Evolutionary conservation across 2,329 filamentous ascomycete genomes (phyloP), one percentile per base, ranked within the genome.

Genomic region (Pestalotiopsis sp.): DNA sequence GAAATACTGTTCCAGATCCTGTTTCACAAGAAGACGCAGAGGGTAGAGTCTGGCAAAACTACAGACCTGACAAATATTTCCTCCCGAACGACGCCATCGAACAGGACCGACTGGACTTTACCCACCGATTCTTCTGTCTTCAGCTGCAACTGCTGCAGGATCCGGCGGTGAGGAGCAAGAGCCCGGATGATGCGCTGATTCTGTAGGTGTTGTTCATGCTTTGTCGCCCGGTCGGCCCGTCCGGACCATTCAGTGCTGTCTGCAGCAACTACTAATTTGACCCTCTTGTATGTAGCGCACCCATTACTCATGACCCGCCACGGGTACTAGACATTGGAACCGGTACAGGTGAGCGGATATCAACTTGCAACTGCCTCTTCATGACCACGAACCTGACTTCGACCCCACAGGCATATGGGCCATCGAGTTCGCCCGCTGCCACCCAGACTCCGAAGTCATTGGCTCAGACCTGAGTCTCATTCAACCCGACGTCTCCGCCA

Each of bases 401-500:
- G 31, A 4, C 4, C 7, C 12, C 5, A 38, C 13, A 69, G 67
- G 64, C 4, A 38, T 69, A 11, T 69, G 63, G 67, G 67, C 67
- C 5, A 63, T 69, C 25, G 41, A 69, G 14, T 69, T 52, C 9
- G 67, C 67, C 5, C 17, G 20, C 12, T 6, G 52, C 23, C 62
- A 69, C 25, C 67, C 67, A 4, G 57, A 36, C 5, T 66, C 67
- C 11, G 25, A 56, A 20, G 67, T 66, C 23, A 57, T 67, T 41
- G 68, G 68, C 13, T 25, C 65, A 6, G 68, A 69, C 56, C 59
- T 64, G 25, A 69, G 64, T 39, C 63, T 67, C 13, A 67, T 69
- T 17, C 68, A 69, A 31, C 64, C 68, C 13, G 64, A 66, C 14
- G 41, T 57, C 20, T 9, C 23, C 3, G 56, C n/a, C 20, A 20